A percentile compares a stretch with the other conserved stretches of the same genome.
Evolutionary conservation across 176 grass and related monocot species (phyloP).

Genomic region (Thalia dealbata): DNA sequence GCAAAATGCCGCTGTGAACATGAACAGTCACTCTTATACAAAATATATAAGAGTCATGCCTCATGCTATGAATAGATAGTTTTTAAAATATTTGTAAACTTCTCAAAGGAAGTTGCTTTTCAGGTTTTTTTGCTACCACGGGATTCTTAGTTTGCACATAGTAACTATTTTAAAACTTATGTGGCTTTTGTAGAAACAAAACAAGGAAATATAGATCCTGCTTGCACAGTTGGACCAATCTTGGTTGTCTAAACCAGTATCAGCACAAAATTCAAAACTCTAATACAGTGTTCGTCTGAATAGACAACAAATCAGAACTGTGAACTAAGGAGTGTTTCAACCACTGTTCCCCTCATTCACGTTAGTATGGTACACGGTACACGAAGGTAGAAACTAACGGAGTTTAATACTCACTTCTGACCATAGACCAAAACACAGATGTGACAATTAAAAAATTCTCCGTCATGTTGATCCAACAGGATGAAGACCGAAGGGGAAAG

Average conservation of each 20-base stretch:
- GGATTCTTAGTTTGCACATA: background rate
- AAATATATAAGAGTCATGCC: background rate
- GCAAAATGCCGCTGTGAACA: no score
- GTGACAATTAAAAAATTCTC: no score
- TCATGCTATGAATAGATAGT: background rate
- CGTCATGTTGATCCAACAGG: background rate
- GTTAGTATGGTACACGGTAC: no score
- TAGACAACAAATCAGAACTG: no score
- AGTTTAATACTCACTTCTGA: background rate
- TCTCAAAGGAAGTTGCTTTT: no score
- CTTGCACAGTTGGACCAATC: no score
- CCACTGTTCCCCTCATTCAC: no score
- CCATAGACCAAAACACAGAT: background rate
- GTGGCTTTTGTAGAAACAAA: background rate
- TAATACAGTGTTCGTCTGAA: no score
- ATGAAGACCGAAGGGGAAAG: background rate
- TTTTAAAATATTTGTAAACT: background rate
- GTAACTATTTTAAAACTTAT: background rate
- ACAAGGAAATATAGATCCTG: background rate
- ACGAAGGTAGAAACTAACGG: background rate
- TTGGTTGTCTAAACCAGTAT: no score
- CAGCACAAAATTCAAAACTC: no score
- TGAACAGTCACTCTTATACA: no score
- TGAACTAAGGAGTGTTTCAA: no score
- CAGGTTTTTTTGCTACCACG: background rate